Percentiles rank a stretch among this genome's conserved stretches.
These are phyloP conservation scores for Pseudotsuga menziesii DNA, from an alignment of 75 land plant genomes.

Conservation along the genomic window DNA sequence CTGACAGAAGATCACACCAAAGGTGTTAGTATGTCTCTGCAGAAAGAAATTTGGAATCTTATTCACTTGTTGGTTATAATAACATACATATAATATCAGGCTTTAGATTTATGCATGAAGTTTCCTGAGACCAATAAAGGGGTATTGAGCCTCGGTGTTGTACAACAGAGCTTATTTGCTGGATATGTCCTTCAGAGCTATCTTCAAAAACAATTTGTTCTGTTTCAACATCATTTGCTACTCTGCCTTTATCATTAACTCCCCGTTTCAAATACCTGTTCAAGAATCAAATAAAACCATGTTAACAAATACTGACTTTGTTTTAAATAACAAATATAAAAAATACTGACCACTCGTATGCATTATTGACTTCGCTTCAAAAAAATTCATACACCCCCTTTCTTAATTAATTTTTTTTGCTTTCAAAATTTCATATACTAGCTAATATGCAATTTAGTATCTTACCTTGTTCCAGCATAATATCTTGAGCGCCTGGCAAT, in stretches of 20 bases:
- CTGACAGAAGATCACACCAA: constrained; percentile 29
- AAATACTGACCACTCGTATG: neutral
- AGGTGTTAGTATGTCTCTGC: neutral
- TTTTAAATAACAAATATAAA: neutral
- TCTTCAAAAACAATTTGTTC: constrained; percentile 82
- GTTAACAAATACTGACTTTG: neutral
- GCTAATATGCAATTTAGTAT: neutral
- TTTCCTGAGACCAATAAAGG: constrained; percentile 89
- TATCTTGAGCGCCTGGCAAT: constrained; percentile 88
- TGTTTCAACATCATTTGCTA: constrained; percentile 92
- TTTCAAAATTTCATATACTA: neutral
- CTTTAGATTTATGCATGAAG: constrained; percentile 35
- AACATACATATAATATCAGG: constrained; percentile 69
- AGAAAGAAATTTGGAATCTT: neutral
- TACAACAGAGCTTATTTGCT: constrained; percentile 69
- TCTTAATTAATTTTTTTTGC: neutral
- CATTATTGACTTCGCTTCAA: neutral
- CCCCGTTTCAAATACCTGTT: constrained; percentile 74
- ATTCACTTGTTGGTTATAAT: neutral
- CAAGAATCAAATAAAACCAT: neutral
- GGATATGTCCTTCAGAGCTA: constrained; percentile 25
- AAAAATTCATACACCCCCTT: neutral
- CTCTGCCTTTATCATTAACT: constrained; percentile 75
- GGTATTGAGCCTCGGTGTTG: constrained; percentile 86
- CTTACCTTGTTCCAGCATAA: constrained; percentile 88